Evolutionary conservation across 352 stramenopile species (phyloP).

Genomic region (Elongisporangium anandrum): DNA sequence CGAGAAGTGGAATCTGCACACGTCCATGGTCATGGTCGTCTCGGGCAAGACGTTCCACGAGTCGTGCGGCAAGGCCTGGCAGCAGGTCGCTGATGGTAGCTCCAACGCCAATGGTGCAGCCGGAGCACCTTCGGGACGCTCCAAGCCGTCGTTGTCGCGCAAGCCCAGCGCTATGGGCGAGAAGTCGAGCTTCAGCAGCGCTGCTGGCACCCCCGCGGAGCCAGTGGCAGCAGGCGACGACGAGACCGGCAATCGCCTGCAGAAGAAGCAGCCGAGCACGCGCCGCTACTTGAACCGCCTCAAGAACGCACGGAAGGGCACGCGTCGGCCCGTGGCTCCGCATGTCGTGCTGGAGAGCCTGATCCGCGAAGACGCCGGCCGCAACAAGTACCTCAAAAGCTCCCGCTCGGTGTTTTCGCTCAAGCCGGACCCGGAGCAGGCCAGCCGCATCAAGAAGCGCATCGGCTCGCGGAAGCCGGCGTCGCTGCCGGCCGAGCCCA

Average conservation of each 20-base stretch:
- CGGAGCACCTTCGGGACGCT: neutral
- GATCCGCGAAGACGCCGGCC: conserved; percentile 70
- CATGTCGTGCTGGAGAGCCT: conserved; percentile 80
- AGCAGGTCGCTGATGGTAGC: conserved; percentile 71
- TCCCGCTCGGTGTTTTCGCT: conserved; percentile 71
- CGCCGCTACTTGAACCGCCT: conserved; percentile 73
- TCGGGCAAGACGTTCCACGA: conserved; percentile 82
- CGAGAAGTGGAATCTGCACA: conserved; percentile 84
- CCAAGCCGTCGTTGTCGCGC: conserved; percentile 24
- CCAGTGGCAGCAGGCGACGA: conserved; percentile 23
- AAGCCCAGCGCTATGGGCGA: conserved; percentile 32
- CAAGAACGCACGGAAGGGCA: conserved; percentile 62
- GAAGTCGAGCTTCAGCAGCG: conserved; percentile 24
- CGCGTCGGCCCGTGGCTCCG: conserved; percentile 57
- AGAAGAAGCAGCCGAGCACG: conserved; percentile 78
- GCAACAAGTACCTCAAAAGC: conserved; percentile 84
- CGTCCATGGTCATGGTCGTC: conserved; percentile 79
- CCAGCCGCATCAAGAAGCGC: conserved; percentile 75
- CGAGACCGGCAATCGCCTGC: conserved; percentile 45
- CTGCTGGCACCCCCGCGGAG: conserved; percentile 8
- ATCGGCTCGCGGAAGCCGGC: conserved; percentile 58
- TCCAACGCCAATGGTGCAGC: conserved; percentile 15
- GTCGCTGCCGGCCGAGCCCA: conserved; percentile 50
- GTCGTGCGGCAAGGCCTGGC: conserved; percentile 81
- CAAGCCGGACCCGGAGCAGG: conserved; percentile 67